Base-by-base conservation (phyloP, 805 yeast species). In the Candida insectalens region DNA sequence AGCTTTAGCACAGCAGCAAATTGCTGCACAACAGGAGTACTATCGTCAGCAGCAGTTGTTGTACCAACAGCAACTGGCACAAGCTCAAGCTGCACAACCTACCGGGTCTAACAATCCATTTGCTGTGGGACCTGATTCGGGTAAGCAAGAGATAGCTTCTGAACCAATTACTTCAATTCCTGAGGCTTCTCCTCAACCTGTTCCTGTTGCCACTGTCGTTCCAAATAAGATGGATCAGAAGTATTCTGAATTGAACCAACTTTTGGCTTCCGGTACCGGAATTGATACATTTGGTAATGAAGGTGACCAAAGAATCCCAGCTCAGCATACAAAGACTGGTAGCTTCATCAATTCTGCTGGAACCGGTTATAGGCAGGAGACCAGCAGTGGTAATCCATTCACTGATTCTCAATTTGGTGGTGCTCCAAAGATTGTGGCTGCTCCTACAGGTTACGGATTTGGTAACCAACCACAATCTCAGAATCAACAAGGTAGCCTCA, bases 401-500 rank as follows among this genome's bases (percentile, higher is more conserved):
- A 57, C 73, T 38, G 73, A 68, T 36, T 69, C 74, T 20, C 94
- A 85, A 51, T 82, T 75, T 51, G 77, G 84, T 1, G 87, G 87
- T 21, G 68, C 78, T 21, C 77, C 83, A 20, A 65, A 77, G 22
- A 69, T 85, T 39, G 74, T 79, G 32, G 88, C 95, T 5, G 77
- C 92, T 3, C 78, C 82, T 50, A 88, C 97, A 2, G 97, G 97
- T 3, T 87, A 76, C 51, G 97, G 97, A 1, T 88, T 88, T 58
- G 96, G 96, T 32, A 88, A 87, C 46, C 84, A 77, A 41, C 59
- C 56, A 20, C 57, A 51, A 18, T 50, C 50, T 37, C 57, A 55
- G 40, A 56, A 52, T 33, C 30, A 33, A n/a, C 23, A 20, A 13
- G 43, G 44, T 16, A 57, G 60, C 34, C 42, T 57, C 41, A 57